Evolutionary conservation across 768 basidiomycete species (phyloP).

Genomic region (Collybiopsis luxurians): DNA sequence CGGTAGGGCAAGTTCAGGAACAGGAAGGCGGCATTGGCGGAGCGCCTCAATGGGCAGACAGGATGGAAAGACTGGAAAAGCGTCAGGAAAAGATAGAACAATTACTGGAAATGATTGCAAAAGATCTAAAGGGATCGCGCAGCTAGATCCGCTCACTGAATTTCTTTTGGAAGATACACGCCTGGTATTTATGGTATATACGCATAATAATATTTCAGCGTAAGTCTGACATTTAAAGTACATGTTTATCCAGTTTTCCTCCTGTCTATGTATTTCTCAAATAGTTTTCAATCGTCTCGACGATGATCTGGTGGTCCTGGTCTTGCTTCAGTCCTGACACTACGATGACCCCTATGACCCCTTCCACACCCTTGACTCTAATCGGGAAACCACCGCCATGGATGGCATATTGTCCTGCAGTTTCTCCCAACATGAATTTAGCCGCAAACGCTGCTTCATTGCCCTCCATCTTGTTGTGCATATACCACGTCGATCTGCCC

Average conservation of each 20-base stretch:
- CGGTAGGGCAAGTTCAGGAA: slow-evolving; percentile 21
- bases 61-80: slow-evolving; percentile 37
- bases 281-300: slow-evolving; percentile 25
- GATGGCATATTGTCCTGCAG: slow-evolving; percentile 24
- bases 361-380: slow-evolving; percentile 29
- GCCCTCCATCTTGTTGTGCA: slow-evolving; percentile 16
- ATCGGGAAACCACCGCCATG: slow-evolving; percentile 29
- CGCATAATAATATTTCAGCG: too few relatives aligned
- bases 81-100: slow-evolving; percentile 46
- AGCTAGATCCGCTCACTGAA: too few relatives aligned
- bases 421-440: slow-evolving; percentile 22
- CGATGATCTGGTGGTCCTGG: slow-evolving; percentile 28
- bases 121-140: background rate
- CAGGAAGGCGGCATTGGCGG: slow-evolving; percentile 14
- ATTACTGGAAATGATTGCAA: slow-evolving; percentile 26
- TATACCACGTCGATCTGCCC: slow-evolving; percentile 24
- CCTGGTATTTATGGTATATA: too few relatives aligned
- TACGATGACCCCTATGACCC: slow-evolving; percentile 30
- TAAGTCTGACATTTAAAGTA: too few relatives aligned
- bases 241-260: too few relatives aligned
- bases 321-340: slow-evolving; percentile 29
- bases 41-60: slow-evolving; percentile 11
- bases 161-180: too few relatives aligned
- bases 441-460: slow-evolving; percentile 11
- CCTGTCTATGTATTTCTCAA: too few relatives aligned